Percentiles rank a stretch among this genome's conserved stretches.
Evolutionary conservation across 208 protist genomes (phyloP).

Genomic region (Zelonia costaricensis): DNA sequence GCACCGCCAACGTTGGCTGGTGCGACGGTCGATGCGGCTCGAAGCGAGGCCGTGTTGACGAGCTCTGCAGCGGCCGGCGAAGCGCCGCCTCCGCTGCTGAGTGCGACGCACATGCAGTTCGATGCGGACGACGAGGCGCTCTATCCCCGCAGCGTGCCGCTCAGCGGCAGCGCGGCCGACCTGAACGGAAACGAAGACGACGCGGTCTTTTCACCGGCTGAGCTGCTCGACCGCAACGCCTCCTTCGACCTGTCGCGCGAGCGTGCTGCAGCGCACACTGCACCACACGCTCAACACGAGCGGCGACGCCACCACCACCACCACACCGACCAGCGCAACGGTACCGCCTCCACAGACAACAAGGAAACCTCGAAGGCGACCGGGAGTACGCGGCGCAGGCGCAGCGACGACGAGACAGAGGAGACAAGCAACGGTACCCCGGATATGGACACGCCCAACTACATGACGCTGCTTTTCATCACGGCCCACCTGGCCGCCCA

Average conservation of each 20-base stretch:
- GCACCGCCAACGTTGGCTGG: too few relatives aligned
- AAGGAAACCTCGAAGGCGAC: neutral
- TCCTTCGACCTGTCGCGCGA: conserved; percentile 6
- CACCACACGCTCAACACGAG: too few relatives aligned
- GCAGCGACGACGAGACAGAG: neutral
- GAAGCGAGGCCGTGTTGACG: too few relatives aligned
- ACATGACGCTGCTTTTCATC: conserved; percentile 87
- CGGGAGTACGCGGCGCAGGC: neutral
- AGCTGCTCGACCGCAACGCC: conserved; percentile 10
- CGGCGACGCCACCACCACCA: neutral
- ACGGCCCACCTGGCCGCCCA: conserved; percentile 91
- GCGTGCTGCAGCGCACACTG: neutral
- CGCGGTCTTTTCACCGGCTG: conserved; percentile 11
- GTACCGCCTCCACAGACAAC: too few relatives aligned
- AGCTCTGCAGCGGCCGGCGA: neutral
- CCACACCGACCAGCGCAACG: too few relatives aligned
- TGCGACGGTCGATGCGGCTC: neutral
- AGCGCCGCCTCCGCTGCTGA: neutral
- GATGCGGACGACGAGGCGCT: conserved; percentile 9
- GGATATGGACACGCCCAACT: conserved; percentile 15
- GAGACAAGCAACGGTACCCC: neutral
- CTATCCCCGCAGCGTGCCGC: neutral
- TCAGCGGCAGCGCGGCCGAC: neutral
- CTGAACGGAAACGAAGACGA: neutral
- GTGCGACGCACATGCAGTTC: neutral